Conservation (phyloP, 1,284 basidiomycete species). For the Moesziomyces antarcticus region DNA sequence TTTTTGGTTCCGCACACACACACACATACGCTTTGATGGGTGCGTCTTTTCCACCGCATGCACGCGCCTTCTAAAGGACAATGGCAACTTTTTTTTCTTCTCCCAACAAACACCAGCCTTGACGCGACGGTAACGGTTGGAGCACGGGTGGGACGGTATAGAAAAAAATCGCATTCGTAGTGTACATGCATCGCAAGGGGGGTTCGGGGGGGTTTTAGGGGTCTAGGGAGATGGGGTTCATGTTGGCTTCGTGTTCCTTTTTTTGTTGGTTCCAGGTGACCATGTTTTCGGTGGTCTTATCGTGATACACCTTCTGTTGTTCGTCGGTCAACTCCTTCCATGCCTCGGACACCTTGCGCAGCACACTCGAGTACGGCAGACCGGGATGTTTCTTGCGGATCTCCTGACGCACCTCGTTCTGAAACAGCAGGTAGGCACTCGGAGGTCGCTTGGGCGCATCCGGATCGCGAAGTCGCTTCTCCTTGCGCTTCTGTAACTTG, state of each 20-base stretch:
- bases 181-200: too few relatives aligned
- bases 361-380: slow-evolving; percentile 52
- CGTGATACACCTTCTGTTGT: slow-evolving; percentile 55
- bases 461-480: slow-evolving; percentile 57
- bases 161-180: too few relatives aligned
- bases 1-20: too few relatives aligned
- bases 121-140: too few relatives aligned
- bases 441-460: slow-evolving; percentile 63
- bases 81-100: too few relatives aligned
- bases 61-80: too few relatives aligned
- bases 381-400: slow-evolving; percentile 57
- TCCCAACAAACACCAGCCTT: too few relatives aligned
- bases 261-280: slow-evolving; percentile 56
- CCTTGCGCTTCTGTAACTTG: slow-evolving; percentile 52
- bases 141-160: too few relatives aligned
- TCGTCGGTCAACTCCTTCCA: slow-evolving; percentile 61
- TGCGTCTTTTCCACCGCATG: too few relatives aligned
- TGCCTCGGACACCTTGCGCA: slow-evolving; percentile 58
- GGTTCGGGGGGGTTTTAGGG: slow-evolving; percentile 2
- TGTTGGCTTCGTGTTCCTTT: slow-evolving; percentile 50
- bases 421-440: slow-evolving; percentile 62
- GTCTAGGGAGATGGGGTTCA: slow-evolving; percentile 23
- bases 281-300: slow-evolving; percentile 60
- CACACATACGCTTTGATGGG: too few relatives aligned
- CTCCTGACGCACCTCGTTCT: slow-evolving; percentile 62